phyloP scores from a whole-genome alignment of 2,329 filamentous ascomycete species.

The Apiospora hydei region DNA sequence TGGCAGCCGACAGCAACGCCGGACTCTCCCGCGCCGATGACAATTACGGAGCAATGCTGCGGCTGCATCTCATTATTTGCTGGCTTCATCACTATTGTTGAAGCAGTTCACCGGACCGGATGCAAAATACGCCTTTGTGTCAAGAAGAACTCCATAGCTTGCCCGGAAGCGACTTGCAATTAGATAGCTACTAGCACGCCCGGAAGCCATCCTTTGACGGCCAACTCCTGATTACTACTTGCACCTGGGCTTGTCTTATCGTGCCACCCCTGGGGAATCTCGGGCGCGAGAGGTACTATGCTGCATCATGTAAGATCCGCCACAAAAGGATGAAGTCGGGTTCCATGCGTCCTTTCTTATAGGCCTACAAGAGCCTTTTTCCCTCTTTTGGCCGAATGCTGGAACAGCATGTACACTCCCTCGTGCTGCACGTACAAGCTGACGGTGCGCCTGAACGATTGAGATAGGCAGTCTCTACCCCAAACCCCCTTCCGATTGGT shows the following conservation, averaged over 20 bases:
- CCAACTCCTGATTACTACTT: too few relatives aligned
- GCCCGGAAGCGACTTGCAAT: neutral
- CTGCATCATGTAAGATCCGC: too few relatives aligned
- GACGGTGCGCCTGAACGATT: neutral
- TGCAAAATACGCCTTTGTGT: neutral
- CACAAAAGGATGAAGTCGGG: neutral
- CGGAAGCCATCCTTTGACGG: neutral
- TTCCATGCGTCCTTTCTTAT: neutral
- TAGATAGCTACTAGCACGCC: neutral
- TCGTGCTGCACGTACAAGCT: neutral
- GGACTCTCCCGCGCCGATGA: slow-evolving; percentile 67
- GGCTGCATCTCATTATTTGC: neutral
- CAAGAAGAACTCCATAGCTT: neutral
- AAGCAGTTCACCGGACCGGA: neutral
- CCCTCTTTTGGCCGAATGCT: too few relatives aligned
- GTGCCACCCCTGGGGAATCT: too few relatives aligned
- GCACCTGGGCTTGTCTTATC: neutral
- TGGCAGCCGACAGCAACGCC: slow-evolving; percentile 68
- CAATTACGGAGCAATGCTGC: neutral
- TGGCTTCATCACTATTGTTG: neutral
- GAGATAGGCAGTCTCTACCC: neutral
- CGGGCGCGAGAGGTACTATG: neutral
- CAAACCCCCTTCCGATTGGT: neutral
- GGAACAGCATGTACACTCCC: neutral
- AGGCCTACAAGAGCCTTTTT: neutral